Conservation (phyloP, 2,329 filamentous ascomycete genomes). For the Trichophyton equinum region DNA sequence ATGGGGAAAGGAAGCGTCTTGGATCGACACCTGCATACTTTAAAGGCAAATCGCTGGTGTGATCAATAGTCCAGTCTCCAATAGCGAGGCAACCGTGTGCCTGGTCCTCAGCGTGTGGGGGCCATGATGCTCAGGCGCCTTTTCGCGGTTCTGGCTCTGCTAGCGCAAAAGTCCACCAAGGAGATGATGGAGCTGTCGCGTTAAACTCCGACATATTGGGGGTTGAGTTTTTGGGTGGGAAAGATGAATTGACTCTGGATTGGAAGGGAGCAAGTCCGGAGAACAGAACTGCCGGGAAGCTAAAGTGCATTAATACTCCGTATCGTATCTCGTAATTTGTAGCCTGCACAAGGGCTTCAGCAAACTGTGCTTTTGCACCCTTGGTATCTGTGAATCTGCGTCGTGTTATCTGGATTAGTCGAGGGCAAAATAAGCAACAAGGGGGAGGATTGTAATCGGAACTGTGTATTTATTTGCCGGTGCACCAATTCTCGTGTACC, state of each 20-base stretch:
- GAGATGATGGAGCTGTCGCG: not conserved
- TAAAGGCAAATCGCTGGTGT: not conserved
- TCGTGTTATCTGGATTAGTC: not conserved
- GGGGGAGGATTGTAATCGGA: not conserved
- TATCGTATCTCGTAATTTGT: not conserved
- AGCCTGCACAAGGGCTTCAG: not conserved
- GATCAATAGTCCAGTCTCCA: constrained; percentile 1
- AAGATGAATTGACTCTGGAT: not conserved
- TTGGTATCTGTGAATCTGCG: not conserved
- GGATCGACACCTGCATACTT: not conserved
- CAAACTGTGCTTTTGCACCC: not conserved
- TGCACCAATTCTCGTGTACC: not conserved
- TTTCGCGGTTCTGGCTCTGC: not conserved
- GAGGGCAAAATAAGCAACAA: not conserved
- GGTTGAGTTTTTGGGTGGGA: not conserved
- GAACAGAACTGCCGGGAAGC: not conserved
- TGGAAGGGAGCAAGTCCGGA: not conserved
- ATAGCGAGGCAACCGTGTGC: not conserved
- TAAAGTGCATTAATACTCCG: not conserved
- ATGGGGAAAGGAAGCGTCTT: not conserved
- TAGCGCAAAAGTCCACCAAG: not conserved
- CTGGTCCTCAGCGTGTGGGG: not conserved
- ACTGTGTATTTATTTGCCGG: not conserved
- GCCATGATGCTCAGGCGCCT: not conserved
- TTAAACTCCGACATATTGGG: not conserved